Base-by-base conservation (phyloP, 2,329 filamentous ascomycete species). In the Diaporthe sp. region DNA sequence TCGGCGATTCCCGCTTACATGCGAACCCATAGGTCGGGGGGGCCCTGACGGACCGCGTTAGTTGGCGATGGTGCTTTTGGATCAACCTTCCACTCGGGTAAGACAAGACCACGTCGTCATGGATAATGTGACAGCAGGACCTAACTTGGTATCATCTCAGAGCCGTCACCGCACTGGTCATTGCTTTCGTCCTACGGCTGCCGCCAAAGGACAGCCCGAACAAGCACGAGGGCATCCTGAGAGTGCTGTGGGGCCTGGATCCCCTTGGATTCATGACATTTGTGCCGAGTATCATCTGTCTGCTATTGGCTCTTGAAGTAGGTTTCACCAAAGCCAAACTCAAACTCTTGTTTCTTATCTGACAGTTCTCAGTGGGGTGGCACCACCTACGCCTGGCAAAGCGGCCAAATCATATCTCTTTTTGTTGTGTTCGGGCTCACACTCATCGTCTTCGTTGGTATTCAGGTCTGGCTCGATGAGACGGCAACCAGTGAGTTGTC, bases 261-360 rank as follows among this genome's bases (percentile, higher is more conserved):
- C 80, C 80, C 10, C 73, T 79, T 12, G 80, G 80, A 28, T 80
- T 79, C 4, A 37, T 75, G 3, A 79, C 81, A 4, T 82, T 82
- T 53, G 81, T 82, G 77, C 79, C 80, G 2, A 78, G 84, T 34
- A 85, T 87, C 37, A 81, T 88, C 70, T 87, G 84, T 76, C 83
- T 88, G 19, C 79, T 89, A 1, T 80, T 90, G 9, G 87, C 87
- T 7, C 81, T 89, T 15, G 84, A 87, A 73, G 87, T 85, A 85
- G 83, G 84, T 73, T 51, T 49, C 19, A 17, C 10, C 34, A 15
- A 39, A 39, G 4, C 8, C 12, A 60, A 10, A 37, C 1, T 12
- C 9, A n/a, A 58, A 8, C 9, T 9, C 1, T 49, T 25, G 6
- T 5, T 53, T 2, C 5, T 0, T 12, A 1, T 15, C 28, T 39